Percentiles rank a stretch among this genome's conserved stretches.
Conservation (phyloP, 257 asterid genomes). For the Solanum verrucosum region DNA sequence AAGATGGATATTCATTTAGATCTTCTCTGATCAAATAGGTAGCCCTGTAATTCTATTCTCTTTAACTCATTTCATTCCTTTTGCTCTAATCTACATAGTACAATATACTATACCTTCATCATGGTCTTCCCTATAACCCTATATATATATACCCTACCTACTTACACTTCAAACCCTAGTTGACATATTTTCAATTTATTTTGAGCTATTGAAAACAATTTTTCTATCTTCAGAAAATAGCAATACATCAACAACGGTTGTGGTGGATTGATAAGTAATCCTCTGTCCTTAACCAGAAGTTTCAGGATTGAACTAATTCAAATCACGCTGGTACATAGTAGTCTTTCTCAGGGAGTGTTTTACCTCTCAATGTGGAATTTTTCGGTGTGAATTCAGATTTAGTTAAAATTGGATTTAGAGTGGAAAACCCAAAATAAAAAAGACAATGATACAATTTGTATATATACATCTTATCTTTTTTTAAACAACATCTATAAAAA, state of each 20-base stretch:
- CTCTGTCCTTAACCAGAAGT: too few species aligned
- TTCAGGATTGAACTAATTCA: too few species aligned
- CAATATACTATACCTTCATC: background rate
- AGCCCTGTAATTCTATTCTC: background rate
- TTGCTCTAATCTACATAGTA: background rate
- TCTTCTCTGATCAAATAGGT: background rate
- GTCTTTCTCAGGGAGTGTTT: too few species aligned
- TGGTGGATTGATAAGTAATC: too few species aligned
- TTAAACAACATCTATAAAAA: background rate
- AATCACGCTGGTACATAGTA: too few species aligned
- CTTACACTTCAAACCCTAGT: background rate
- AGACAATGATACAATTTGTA: too few species aligned
- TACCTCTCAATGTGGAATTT: too few species aligned
- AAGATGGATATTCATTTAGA: background rate
- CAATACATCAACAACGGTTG: rapidly evolving
- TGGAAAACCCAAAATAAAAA: rapidly evolving
- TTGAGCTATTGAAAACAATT: too few species aligned
- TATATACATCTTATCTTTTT: background rate
- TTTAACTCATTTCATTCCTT: background rate
- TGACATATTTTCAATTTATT: too few species aligned
- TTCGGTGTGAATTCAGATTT: rapidly evolving
- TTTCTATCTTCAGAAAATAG: too few species aligned
- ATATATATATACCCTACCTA: background rate
- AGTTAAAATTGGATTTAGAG: too few species aligned
- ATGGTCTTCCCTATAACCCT: background rate